Percentiles rank a stretch among this genome's conserved stretches.
phyloP scores from a whole-genome alignment of 2,329 filamentous ascomycete species.

The Hymenoscyphus infarciens region DNA sequence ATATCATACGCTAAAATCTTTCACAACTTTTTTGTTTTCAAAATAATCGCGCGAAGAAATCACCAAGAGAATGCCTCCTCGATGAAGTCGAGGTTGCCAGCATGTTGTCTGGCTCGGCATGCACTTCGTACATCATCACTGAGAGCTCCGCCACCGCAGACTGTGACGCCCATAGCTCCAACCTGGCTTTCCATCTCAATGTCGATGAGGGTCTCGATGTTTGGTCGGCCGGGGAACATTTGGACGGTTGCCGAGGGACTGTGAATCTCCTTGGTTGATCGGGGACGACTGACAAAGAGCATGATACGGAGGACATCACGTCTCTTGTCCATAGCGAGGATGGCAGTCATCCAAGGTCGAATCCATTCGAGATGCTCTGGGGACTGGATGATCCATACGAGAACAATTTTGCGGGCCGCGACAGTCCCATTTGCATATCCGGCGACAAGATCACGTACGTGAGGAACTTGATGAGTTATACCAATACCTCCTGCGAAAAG shows the following conservation, averaged over 20 bases:
- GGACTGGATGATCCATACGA: constrained; percentile 77
- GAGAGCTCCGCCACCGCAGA: constrained; percentile 70
- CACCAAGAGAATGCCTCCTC: constrained; percentile 74
- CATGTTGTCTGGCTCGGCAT: constrained; percentile 60
- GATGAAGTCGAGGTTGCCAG: constrained; percentile 69
- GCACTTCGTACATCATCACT: constrained; percentile 71
- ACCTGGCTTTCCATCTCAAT: constrained; percentile 73
- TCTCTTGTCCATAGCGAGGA: constrained; percentile 69
- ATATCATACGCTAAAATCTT: constrained; percentile 3
- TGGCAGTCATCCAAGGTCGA: constrained; percentile 77
- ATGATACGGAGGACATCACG: constrained; percentile 72
- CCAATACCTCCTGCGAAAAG: constrained; percentile 79
- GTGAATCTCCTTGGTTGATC: constrained; percentile 77
- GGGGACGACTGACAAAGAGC: constrained; percentile 72
- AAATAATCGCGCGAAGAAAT: constrained; percentile 7
- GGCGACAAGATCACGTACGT: constrained; percentile 67
- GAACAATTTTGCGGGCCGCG: constrained; percentile 65
- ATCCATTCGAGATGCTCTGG: constrained; percentile 83
- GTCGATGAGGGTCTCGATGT: constrained; percentile 67
- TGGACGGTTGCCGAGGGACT: constrained; percentile 73
- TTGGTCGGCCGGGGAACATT: constrained; percentile 78
- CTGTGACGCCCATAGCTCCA: constrained; percentile 69
- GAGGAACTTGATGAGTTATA: constrained; percentile 72
- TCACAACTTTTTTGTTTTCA: not conserved
- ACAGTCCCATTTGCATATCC: constrained; percentile 67